Evolutionary conservation across 495 filamentous ascomycete genomes (phyloP), one percentile per base, ranked within the genome.

Genomic region (Aspergillus nidulans): DNA sequence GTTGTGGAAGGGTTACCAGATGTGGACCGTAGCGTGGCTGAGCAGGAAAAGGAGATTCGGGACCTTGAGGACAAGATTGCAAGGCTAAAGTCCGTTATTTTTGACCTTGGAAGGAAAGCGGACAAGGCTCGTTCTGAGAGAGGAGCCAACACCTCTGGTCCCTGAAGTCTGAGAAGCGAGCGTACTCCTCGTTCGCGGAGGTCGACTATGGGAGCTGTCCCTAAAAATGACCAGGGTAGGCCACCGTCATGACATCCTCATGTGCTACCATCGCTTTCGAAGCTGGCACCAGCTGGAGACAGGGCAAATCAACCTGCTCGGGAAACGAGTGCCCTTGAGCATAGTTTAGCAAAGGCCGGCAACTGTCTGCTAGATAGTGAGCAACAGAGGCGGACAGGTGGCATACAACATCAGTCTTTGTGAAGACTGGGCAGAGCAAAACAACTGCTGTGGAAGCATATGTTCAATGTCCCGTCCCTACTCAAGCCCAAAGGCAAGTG

Each of bases 31-130:
- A 80, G 74, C n/a, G 71, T 90, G 1, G 73, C 79, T 43, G 90
- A 96, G 63, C 91, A 96, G 73, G 81, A 90, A 57, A 79, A 70
- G 38, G 92, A 96, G 77, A 91, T 97, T 42, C 59, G 58, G 42
- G 84, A 86, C 62, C 77, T 97, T 41, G 85, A 92, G 72, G 85
- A 80, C 51, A 74, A 79, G 53, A 81, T 88, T 55, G 67, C 68
- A 52, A 75, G 72, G 52, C 80, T 91, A 71, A 77, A 77, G 26
- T 76, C 75, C 30, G 78, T 86, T 41, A 69, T 78, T 39, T 57
- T 65, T 32, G 75, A 76, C 51, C 73, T 78, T 65, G 72, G 74
- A n/a, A 62, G 34, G 16, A 66, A 70, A 38, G 71, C 73, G 16
- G 58, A 51, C 20, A 43, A 18, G 3, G 25, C 43, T 9, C 52